phyloP scores from a whole-genome alignment of 2,329 filamentous ascomycete genomes.

The Bipolaris oryzae region DNA sequence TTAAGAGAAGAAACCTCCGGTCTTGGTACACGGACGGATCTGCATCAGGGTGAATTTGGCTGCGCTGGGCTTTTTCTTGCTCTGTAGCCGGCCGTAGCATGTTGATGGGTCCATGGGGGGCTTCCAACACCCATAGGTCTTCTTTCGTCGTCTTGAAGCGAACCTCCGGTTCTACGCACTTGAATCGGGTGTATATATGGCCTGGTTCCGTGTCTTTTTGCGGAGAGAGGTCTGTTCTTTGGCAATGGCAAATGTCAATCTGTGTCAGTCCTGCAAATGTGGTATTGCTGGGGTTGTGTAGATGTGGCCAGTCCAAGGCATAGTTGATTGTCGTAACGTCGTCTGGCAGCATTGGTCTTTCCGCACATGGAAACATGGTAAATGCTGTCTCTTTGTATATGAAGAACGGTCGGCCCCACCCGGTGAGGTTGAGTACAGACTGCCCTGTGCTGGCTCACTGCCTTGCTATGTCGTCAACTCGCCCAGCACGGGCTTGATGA shows the following conservation, averaged over 20 bases:
- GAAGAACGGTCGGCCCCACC: neutral
- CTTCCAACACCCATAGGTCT: conserved; percentile 35
- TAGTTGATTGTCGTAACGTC: conserved; percentile 47
- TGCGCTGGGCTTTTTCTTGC: conserved; percentile 22
- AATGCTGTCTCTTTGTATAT: neutral
- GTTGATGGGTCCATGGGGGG: conserved; percentile 34
- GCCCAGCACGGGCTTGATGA: conserved; percentile 15
- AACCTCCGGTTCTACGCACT: conserved; percentile 34
- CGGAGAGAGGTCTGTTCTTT: conserved; percentile 12
- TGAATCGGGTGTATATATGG: conserved; percentile 42
- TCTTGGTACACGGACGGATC: conserved; percentile 34
- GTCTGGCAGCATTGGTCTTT: conserved; percentile 35
- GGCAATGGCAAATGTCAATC: conserved; percentile 38
- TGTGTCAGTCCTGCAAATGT: conserved; percentile 37
- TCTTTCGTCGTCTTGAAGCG: conserved; percentile 22
- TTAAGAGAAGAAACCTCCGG: conserved; percentile 36
- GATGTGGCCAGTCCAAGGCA: conserved; percentile 34
- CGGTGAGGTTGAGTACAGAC: neutral
- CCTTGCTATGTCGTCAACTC: conserved; percentile 4
- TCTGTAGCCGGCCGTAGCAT: conserved; percentile 35
- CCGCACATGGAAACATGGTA: conserved; percentile 20
- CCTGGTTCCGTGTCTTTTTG: conserved; percentile 18
- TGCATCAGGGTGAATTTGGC: conserved; percentile 31
- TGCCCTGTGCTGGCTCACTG: neutral
- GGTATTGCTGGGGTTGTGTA: conserved; percentile 39